Evolutionary conservation across 495 filamentous ascomycete species (phyloP).

Genomic region (Neurospora sp.): DNA sequence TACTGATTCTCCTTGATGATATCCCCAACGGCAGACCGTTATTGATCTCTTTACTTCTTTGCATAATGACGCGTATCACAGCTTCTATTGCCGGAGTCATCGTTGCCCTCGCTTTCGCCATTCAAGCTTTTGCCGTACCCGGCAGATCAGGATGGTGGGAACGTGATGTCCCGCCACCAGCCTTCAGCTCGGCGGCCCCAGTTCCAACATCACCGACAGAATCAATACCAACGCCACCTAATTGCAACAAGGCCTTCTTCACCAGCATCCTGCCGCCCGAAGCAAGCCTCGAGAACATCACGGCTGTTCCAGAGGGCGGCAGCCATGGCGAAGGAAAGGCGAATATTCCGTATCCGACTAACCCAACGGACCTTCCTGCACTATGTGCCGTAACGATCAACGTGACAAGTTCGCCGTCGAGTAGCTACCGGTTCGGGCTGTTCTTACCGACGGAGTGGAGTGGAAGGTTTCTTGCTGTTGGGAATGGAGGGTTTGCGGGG

Average conservation of each 20-base stretch:
- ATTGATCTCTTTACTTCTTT: background rate
- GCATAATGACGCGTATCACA: background rate
- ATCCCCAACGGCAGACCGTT: background rate
- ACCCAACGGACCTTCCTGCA: slow-evolving; percentile 36
- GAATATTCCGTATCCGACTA: slow-evolving; percentile 33
- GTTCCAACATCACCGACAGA: background rate
- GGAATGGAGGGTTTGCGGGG: slow-evolving; percentile 38
- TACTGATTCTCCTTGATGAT: background rate
- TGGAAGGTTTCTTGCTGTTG: slow-evolving; percentile 29
- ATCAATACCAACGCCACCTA: background rate
- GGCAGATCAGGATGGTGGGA: background rate
- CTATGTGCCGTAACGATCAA: slow-evolving; percentile 40
- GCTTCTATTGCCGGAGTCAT: background rate
- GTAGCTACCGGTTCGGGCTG: slow-evolving; percentile 38
- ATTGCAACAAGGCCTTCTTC: slow-evolving; percentile 17
- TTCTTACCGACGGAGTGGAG: slow-evolving; percentile 43
- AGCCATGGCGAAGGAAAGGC: slow-evolving; percentile 26
- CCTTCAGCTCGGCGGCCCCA: background rate
- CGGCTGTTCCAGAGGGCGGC: slow-evolving; percentile 21
- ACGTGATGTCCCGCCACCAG: background rate
- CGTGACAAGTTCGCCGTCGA: slow-evolving; percentile 31
- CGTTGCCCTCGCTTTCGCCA: background rate
- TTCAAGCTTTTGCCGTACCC: background rate
- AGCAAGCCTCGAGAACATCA: slow-evolving; percentile 23
- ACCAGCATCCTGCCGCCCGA: slow-evolving; percentile 12